Conservation (phyloP, 371 early-diverging fungal species). For the Gilbertella persicaria region DNA sequence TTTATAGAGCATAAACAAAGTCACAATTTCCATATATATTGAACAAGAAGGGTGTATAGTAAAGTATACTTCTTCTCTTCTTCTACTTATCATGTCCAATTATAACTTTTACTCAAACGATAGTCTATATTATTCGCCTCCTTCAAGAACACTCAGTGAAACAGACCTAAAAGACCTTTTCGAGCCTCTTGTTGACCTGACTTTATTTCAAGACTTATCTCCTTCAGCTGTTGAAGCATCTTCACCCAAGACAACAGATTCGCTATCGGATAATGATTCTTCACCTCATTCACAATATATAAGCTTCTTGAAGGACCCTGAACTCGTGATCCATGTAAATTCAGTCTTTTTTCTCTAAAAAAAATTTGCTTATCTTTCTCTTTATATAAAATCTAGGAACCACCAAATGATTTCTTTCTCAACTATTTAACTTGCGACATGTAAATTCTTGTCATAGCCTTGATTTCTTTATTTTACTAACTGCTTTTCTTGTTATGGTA, state of each 20-base stretch:
- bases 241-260: slow-evolving; percentile 1
- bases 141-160: slow-evolving; percentile 2
- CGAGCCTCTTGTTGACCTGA: not conserved
- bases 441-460: not conserved
- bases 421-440: not conserved
- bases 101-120: not conserved
- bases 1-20: too few relatives aligned
- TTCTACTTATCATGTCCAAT: not conserved
- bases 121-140: not conserved
- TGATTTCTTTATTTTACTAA: not conserved
- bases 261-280: not conserved
- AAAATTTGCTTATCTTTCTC: not conserved
- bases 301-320: not conserved
- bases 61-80: not conserved
- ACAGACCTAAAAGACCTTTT: slow-evolving; percentile 4
- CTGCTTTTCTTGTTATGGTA: not conserved
- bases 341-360: not conserved
- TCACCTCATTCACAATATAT: slow-evolving; percentile 6
- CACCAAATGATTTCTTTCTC: not conserved
- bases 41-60: not conserved
- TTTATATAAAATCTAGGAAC: not conserved
- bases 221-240: slow-evolving; percentile 1
- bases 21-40: too few relatives aligned
- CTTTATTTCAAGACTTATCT: slow-evolving; percentile 8
- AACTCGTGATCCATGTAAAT: not conserved